Evolutionary conservation across 169 alveolate genomes (phyloP), one percentile per base, ranked within the genome.

Genomic region (Plasmodium relictum): DNA sequence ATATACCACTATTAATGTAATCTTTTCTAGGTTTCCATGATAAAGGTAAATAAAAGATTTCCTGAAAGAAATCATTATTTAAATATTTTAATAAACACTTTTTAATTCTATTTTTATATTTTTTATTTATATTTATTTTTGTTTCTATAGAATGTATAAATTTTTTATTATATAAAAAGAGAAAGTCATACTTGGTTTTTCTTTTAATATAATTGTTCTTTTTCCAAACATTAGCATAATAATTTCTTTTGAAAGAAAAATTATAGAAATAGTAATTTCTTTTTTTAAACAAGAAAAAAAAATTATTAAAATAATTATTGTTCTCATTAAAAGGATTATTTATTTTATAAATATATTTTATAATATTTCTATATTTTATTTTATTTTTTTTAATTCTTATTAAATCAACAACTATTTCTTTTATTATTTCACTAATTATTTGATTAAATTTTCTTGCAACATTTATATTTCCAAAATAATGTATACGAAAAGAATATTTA

Each of bases 1-100:
- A 76, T 26, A 76, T 76, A 0, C 88, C 88, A 63, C 76, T 65
- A 14, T 76, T 37, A n/a, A 76, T 76, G 39, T 76, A 63, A 39
- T 76, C 88, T 54, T 68, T 63, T 54, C 88, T 76, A 18, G 88
- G 88, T 76, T 76, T 76, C 88, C 88, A 76, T 22, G 88, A 62
- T 56, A 76, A 48, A 22, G 88, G 88, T 3, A 76, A 68, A 63
- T 76, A 76, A 6, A 62, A 39, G n/a, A 76, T 26, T 50, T 76
- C 88, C 4, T 76, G 16, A 63, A 76, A 76, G 16, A 62, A 76
- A 24, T 76, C 88, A 6, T 68, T 65, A 44, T 76, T 63, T 76
- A 76, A 62, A 69, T 48, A 76, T 18, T 66, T 26, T 24, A 26
- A 10, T 9, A 69, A 18, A 44, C 62, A 45, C 41, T 22, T 63